phyloP scores from a whole-genome alignment of 345 rosid genomes.

The Euphorbia pulcherrima region DNA sequence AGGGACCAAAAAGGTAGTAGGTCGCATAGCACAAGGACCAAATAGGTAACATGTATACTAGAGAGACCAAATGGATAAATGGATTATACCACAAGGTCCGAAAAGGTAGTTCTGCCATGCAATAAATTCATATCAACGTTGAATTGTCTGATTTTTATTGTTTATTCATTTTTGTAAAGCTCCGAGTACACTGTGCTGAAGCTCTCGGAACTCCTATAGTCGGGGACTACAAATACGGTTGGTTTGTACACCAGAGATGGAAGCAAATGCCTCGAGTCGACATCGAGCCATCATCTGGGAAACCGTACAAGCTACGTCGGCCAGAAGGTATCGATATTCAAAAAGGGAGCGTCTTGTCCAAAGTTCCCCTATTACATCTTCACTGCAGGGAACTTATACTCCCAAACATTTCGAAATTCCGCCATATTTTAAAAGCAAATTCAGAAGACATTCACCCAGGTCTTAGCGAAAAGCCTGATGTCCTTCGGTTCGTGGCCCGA shows the following conservation, averaged over 20 bases:
- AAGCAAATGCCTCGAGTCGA: conserved; percentile 71
- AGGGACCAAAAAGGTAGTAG: too few species aligned
- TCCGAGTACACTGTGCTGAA: conserved; percentile 93
- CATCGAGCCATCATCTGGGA: conserved; percentile 61
- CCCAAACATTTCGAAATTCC: conserved; percentile 74
- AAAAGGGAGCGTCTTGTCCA: conserved; percentile 88
- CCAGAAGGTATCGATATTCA: conserved; percentile 80
- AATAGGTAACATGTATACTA: too few species aligned
- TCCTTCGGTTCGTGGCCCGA: conserved; percentile 66
- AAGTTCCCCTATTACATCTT: conserved; percentile 83
- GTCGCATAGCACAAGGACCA: too few species aligned
- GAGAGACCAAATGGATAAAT: too few species aligned
- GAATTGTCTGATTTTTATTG: conserved; percentile 2
- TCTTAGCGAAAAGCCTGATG: conserved; percentile 40
- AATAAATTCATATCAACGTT: background rate
- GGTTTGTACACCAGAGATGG: conserved; percentile 86
- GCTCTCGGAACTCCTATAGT: conserved; percentile 92
- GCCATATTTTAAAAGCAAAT: conserved; percentile 35
- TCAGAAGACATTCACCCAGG: conserved; percentile 22
- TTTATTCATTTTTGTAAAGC: conserved; percentile 39
- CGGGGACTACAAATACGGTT: conserved; percentile 86
- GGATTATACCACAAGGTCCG: too few species aligned
- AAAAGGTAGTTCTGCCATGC: too few species aligned
- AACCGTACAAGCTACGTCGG: conserved; percentile 71
- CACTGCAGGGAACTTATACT: conserved; percentile 80